A percentile compares a stretch with the other conserved stretches of the same genome.
Conservation (phyloP, 352 stramenopile species). For the Pythium dissotocum region DNA sequence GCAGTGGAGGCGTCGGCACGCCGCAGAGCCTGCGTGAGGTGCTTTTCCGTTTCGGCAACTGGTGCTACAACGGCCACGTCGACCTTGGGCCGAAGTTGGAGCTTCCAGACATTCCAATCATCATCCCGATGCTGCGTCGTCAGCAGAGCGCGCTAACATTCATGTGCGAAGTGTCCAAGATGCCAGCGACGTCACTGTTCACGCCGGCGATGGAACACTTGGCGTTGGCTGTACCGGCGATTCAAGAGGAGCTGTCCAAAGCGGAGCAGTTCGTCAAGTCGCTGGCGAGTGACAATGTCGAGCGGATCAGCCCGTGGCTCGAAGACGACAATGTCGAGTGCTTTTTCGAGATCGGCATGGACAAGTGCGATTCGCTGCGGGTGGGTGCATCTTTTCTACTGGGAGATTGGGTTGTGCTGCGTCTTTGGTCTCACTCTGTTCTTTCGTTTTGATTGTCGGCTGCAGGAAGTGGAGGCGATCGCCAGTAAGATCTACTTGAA, state of each 20-base stretch:
- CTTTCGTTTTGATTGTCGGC: background rate
- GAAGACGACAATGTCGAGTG: conserved; percentile 88
- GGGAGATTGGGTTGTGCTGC: background rate
- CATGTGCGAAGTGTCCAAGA: conserved; percentile 91
- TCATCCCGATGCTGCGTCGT: conserved; percentile 92
- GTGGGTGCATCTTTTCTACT: conserved; percentile 21
- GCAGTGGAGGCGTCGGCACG: background rate
- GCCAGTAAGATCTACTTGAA: conserved; percentile 94
- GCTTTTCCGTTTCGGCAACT: conserved; percentile 94
- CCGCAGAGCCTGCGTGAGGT: conserved; percentile 82
- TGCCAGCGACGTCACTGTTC: conserved; percentile 89
- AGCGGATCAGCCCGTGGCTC: conserved; percentile 80
- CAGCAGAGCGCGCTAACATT: conserved; percentile 93
- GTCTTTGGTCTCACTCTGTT: background rate
- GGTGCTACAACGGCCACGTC: conserved; percentile 94
- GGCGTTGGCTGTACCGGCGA: conserved; percentile 67
- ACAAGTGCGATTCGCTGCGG: conserved; percentile 64
- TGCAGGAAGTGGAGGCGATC: conserved; percentile 91
- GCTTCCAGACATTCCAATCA: conserved; percentile 90
- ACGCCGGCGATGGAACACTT: conserved; percentile 88
- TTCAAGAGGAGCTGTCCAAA: conserved; percentile 86
- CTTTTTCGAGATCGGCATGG: conserved; percentile 92
- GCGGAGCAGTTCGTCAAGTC: conserved; percentile 86
- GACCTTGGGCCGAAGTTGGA: conserved; percentile 89
- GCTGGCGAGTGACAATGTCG: conserved; percentile 42